Evolutionary conservation across 495 filamentous ascomycete genomes (phyloP), one percentile per base, ranked within the genome.

Genomic region (Aspergillus hancockii): DNA sequence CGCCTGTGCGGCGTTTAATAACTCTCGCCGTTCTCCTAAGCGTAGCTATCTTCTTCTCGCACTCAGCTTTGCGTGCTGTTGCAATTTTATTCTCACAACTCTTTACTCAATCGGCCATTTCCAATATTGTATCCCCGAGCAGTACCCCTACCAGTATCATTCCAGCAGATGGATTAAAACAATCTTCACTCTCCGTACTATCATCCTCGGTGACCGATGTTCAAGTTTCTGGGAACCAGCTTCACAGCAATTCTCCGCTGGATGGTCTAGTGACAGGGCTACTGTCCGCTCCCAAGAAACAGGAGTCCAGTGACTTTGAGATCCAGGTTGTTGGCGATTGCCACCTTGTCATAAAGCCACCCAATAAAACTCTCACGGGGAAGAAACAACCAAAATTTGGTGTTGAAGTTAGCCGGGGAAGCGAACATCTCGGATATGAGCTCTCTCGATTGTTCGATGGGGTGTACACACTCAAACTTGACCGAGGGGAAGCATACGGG

Each of bases 311-410:
- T 41, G 60, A 70, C 6, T 88, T 86, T 67, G 82, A 85, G 60
- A 72, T 88, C n/a, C 82, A 86, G 58, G 76, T 83, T 25, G 75
- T 88, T 61, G 85, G 84, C 9, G 81, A 88, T 59, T 80, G 76
- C 57, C 80, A 89, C 63, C 78, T 89, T 56, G 65, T 87, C 28
- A 77, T 89, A 55, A 82, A 81, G 49, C 80, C 84, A 12, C 83
- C 85, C 13, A 75, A 73, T 49, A 76, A 75, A 47, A 74, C 83
- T 59, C 63, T 69, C 16, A 65, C 71, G 38, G 68, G 74, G 49
- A 81, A 72, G 56, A 87, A 81, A 63, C 71, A 73, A 18, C 78
- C 79, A 14, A 74, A 65, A 14, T 81, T 88, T 55, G 73, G 74
- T 38, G 77, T 87, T 46, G 76, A 73, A 30, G 79, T 87, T 41